Percentiles rank a stretch among this genome's conserved stretches.
Evolutionary conservation across 2,329 filamentous ascomycete species (phyloP).

Genomic region (Nemania sp.): DNA sequence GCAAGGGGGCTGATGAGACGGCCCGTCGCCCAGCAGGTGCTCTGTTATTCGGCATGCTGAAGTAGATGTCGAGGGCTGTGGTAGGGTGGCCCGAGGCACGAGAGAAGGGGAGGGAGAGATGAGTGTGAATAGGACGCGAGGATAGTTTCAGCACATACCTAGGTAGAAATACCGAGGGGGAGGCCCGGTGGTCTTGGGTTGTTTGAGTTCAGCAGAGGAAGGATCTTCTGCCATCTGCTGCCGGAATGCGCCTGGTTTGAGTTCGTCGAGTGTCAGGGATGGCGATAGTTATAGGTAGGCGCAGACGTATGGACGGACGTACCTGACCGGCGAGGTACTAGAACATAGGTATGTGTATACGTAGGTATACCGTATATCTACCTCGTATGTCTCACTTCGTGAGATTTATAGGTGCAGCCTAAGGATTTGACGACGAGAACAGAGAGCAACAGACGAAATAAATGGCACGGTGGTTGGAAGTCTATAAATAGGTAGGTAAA

Average conservation of each 20-base stretch:
- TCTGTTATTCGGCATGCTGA: constrained; percentile 27
- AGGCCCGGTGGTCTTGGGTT: constrained; percentile 15
- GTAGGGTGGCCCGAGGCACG: not conserved
- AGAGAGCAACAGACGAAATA: not conserved
- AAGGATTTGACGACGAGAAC: not conserved
- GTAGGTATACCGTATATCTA: too few species aligned
- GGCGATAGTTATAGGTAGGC: too few species aligned
- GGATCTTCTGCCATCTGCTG: constrained; percentile 22
- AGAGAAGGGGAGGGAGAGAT: not conserved
- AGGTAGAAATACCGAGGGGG: constrained; percentile 26
- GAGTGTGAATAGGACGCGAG: constrained; percentile 1
- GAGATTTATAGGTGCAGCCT: not conserved
- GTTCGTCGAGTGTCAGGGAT: not conserved
- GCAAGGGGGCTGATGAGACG: constrained; percentile 15
- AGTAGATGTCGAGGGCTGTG: constrained; percentile 7
- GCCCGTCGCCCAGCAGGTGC: constrained; percentile 7
- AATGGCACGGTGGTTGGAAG: not conserved
- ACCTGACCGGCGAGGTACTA: too few species aligned
- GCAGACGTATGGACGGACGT: too few species aligned
- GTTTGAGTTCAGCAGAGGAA: constrained; percentile 27
- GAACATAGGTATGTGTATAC: too few species aligned
- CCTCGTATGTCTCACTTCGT: too few species aligned
- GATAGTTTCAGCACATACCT: constrained; percentile 34
- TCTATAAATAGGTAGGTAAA: not conserved
- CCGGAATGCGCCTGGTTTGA: constrained; percentile 9